Evolutionary conservation across 2,329 filamentous ascomycete genomes (phyloP), one percentile per base, ranked within the genome.

Genomic region (Claviceps sp.): DNA sequence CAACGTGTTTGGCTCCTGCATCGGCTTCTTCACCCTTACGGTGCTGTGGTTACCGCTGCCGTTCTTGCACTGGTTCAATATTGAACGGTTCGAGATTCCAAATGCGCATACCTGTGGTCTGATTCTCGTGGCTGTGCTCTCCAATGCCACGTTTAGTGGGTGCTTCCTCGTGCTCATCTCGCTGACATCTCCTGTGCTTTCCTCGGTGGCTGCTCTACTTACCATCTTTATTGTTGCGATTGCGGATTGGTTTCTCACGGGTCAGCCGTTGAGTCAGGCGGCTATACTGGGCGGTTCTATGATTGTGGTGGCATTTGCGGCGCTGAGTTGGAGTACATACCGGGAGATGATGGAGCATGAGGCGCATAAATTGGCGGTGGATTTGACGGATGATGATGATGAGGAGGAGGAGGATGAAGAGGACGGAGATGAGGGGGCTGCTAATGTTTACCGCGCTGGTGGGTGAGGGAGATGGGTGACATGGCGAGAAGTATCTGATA

Each of bases 201-300:
- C 85, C 53, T 94, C 87, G 18, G 93, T 98, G 11, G 93, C 93
- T 1, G 89, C 91, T 2, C 78, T 98, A 34, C 75, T 98, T 47
- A 98, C 93, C 22, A 98, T 98, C 58, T 97, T 98, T 74, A 81
- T 97, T 55, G 93, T 98, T 6, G 93, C 91, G 1, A 73, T 97
- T 34, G 87, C 87, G 52, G 93, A 98, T 68, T 94, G 93, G 82
- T 65, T 90, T 52, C 74, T 90, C 44, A 94, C 88, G 0, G 88
- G 91, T 48, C 76, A 85, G 59, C 80, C 85, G 0, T 73, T 95
- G 20, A 86, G 83, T 49, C 70, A 75, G 4, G 86, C 89, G 0
- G 87, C 91, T 3, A 75, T 97, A 13, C 62, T 81, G 0, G 93
- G 93, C n/a, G 91, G 93, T 0, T 63, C 85, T 30, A 74, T 97